phyloP scores from a whole-genome alignment of 164 flowering plant species.

The Vitis rotundifolia region DNA sequence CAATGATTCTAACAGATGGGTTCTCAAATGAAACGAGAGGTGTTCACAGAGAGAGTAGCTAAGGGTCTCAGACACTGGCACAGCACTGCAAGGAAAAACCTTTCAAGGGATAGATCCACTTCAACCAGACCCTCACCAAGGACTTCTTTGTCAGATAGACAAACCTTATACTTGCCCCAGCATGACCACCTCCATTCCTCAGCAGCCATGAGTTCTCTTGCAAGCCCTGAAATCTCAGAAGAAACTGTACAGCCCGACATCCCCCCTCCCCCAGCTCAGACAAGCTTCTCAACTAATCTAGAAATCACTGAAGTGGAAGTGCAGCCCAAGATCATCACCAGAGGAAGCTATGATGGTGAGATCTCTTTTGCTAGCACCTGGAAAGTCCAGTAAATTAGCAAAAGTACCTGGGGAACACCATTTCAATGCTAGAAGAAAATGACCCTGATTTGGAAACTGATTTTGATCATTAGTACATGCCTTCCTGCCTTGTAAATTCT shows the following conservation, averaged over 20 bases:
- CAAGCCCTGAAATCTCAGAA: slow-evolving; percentile 8
- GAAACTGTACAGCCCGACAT: slow-evolving; percentile 1
- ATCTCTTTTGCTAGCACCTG: slow-evolving; percentile 43
- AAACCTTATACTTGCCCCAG: slow-evolving; percentile 2
- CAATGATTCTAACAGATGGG: slow-evolving; percentile 18
- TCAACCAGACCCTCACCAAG: slow-evolving; percentile 16
- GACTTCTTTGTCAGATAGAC: slow-evolving; percentile 17
- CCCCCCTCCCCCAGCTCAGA: not conserved
- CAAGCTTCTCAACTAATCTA: not conserved
- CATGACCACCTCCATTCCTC: slow-evolving; percentile 9
- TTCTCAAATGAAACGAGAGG: slow-evolving; percentile 13
- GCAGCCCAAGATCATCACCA: slow-evolving; percentile 13
- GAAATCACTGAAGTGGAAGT: slow-evolving; percentile 18
- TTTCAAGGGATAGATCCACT: slow-evolving; percentile 20
- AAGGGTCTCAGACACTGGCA: slow-evolving; percentile 18
- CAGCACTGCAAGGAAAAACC: slow-evolving; percentile 23
- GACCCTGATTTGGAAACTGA: too few species aligned
- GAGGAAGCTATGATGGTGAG: slow-evolving; percentile 38
- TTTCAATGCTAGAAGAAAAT: not conserved
- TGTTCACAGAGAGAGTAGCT: slow-evolving; percentile 15
- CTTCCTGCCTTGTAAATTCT: too few species aligned
- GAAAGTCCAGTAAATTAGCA: slow-evolving; percentile 18
- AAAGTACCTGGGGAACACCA: not conserved
- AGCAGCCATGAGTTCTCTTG: slow-evolving; percentile 4
- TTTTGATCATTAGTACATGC: too few species aligned